phyloP scores from a whole-genome alignment of 768 basidiomycete genomes.

The Boletus fagicola region DNA sequence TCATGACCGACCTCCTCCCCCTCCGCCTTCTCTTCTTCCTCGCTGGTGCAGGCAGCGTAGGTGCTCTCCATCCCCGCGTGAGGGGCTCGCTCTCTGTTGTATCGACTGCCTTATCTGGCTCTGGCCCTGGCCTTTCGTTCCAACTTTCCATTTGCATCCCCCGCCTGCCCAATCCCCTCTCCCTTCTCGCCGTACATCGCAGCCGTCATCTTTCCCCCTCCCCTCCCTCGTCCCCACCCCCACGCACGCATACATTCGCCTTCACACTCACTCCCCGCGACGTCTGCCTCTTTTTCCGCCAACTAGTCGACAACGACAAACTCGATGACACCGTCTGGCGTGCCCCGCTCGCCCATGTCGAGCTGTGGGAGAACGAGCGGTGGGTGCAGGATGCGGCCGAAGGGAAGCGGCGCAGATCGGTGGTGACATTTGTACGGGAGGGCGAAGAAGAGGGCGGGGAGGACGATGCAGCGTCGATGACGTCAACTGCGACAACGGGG shows the following conservation, averaged over 20 bases:
- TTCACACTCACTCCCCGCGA: constrained; percentile 21
- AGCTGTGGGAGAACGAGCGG: constrained; percentile 81
- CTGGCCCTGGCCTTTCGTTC: constrained; percentile 20
- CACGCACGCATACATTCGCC: constrained; percentile 8
- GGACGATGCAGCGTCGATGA: constrained; percentile 5
- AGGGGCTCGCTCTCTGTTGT: neutral
- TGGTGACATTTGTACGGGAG: constrained; percentile 1
- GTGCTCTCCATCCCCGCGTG: constrained; percentile 14
- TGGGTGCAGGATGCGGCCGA: constrained; percentile 35
- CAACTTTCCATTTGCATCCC: constrained; percentile 12
- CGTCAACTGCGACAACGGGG: neutral
- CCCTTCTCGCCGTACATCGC: neutral
- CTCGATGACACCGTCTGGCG: constrained; percentile 65
- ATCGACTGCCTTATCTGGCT: constrained; percentile 8
- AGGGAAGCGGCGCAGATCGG: constrained; percentile 4
- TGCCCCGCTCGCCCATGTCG: constrained; percentile 63
- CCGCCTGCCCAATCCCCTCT: neutral
- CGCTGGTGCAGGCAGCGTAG: constrained; percentile 15
- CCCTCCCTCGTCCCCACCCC: fast-evolving
- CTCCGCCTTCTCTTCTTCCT: constrained; percentile 45
- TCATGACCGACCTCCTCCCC: constrained; percentile 43
- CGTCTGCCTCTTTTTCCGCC: constrained; percentile 32
- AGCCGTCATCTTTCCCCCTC: neutral
- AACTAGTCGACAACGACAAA: constrained; percentile 59
- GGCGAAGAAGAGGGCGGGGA: constrained; percentile 13